Base-by-base conservation (phyloP, 1,284 basidiomycete species). In the Trametes versicolor region DNA sequence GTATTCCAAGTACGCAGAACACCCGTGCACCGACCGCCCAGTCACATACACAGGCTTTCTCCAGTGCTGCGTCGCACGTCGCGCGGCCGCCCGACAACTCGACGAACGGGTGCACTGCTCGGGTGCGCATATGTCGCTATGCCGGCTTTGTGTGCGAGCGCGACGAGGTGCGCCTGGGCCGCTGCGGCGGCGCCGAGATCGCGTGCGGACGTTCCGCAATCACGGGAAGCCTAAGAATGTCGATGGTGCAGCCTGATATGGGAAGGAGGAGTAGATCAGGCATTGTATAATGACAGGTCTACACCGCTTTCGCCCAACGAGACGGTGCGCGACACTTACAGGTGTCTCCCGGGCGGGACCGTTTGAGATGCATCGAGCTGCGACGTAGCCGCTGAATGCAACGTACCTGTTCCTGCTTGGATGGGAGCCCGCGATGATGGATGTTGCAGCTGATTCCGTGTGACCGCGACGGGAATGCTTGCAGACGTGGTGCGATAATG, bases 51-150 rank as follows among this genome's bases (percentile, higher is more conserved):
- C 47, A 50, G 57, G 34, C 25, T 17, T 23, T n/a, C 41, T 12
- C 25, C 23, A 9, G 54, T 56, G 29, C 54, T 32, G 41, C 54
- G 13, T 39, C 23, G 13, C 12, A 13, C 23, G 8, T n/a, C 19
- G 53, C 8, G 36, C 19, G 49, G 27, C 27, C 4, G 37, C 37
- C 10, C 7, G 49, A 50, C 21, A 50, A 27, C 29, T 17, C 21
- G 36, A 54, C 12, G 36, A 15, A 27, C 36, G 21, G 36, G 19
- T 15, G 51, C 36, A 39, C n/a, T 41, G 52, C 39, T 10, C 25
- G 39, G 37, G 39, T 55, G 53, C 53, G 53, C 13, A 36, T 36
- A 57, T 57, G 55, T 57, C 29, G 43, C 55, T 21, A 45, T 48
- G 55, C 25, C 43, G 25, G 41, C 8, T 34, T 47, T 19, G 23